Conservation (phyloP, 176 grass and related monocot genomes). For the Chrysopogon serrulatus region DNA sequence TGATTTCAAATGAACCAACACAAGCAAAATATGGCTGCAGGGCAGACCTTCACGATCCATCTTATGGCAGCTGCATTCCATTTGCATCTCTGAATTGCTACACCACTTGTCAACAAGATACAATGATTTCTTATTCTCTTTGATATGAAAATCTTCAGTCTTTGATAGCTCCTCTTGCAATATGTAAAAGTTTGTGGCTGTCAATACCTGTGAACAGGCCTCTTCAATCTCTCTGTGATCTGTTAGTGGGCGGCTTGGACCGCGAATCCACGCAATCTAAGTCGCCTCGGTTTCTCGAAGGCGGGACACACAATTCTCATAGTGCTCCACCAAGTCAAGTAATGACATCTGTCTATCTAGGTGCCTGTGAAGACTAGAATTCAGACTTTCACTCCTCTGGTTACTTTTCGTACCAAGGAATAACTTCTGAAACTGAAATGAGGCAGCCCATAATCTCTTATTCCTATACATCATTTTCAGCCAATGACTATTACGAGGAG, state of each 20-base stretch:
- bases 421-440: neutral
- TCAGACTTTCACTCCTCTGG: neutral
- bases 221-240: neutral
- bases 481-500: neutral
- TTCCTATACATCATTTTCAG: neutral
- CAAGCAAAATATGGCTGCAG: neutral
- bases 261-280: neutral
- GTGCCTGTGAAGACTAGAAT: neutral
- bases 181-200: neutral
- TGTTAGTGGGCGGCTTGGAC: neutral
- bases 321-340: neutral
- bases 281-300: neutral
- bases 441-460: neutral
- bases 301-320: neutral
- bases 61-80: neutral
- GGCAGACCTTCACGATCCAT: neutral
- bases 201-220: neutral
- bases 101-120: neutral
- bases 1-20: neutral
- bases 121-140: neutral
- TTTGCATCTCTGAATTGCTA: neutral
- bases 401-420: neutral
- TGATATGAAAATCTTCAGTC: neutral
- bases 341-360: neutral
- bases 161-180: neutral